Conservation (phyloP, 1,139 yeast genomes). For the Geotrichum carabidarum region DNA sequence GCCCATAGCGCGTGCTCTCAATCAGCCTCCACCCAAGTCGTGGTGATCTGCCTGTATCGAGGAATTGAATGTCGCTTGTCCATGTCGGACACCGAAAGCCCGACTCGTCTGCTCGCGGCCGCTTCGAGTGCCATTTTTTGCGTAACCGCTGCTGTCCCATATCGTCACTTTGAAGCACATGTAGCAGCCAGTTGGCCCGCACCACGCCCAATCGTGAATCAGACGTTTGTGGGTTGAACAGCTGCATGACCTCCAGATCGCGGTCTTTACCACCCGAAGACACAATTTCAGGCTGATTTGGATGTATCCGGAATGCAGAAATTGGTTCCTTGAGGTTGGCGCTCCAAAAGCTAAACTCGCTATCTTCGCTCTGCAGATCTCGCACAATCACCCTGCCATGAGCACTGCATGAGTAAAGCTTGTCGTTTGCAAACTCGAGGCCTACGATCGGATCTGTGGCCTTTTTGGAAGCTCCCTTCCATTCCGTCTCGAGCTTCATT, state of each 20-base stretch:
- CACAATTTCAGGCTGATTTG: conserved; percentile 32
- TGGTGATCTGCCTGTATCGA: conserved; percentile 29
- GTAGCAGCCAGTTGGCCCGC: conserved; percentile 12
- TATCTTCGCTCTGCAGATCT: conserved; percentile 42
- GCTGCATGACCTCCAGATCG: conserved; percentile 37
- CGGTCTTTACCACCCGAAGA: conserved; percentile 46
- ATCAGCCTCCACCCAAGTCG: conserved; percentile 32
- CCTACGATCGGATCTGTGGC: conserved; percentile 36
- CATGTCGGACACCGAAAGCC: conserved; percentile 30
- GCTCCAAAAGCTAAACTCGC: conserved; percentile 19
- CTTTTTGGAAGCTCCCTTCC: conserved; percentile 34
- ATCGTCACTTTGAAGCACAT: conserved; percentile 2
- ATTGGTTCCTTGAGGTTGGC: conserved; percentile 39
- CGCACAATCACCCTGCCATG: conserved; percentile 45
- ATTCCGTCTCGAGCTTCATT: conserved; percentile 34
- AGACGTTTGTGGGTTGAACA: conserved; percentile 14
- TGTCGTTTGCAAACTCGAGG: conserved; percentile 34
- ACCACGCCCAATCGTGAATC: conserved; percentile 6
- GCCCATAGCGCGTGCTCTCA: conserved; percentile 34
- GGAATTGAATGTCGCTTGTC: conserved; percentile 35
- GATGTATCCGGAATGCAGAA: conserved; percentile 38
- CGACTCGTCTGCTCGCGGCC: conserved; percentile 28
- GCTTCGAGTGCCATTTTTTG: conserved; percentile 32
- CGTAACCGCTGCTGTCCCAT: conserved; percentile 9
- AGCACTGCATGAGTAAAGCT: conserved; percentile 44